Base-by-base conservation (phyloP, 441 rosid species). In the Populus hybrid region DNA sequence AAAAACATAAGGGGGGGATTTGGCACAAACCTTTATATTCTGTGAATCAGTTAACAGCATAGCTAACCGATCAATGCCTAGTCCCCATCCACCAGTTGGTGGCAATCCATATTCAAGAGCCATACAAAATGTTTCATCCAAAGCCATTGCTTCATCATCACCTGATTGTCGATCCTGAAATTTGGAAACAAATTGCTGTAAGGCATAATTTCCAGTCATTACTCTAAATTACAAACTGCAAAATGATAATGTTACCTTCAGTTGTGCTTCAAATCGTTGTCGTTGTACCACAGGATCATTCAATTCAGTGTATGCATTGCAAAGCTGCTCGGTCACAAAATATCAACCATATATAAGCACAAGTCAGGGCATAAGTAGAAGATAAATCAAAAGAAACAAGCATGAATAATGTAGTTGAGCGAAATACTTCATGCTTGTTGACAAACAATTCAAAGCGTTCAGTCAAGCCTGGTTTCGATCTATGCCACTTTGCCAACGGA, bases 41-140 rank as follows among this genome's bases (percentile, higher is more conserved):
- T 87, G 97, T 23, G 99, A 95, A 82, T 95, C 99, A 1, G 98
- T 93, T 32, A 93, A 82, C 69, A 95, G 75, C 97, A 93, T 95
- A 64, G 93, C 68, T 21, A 95, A 82, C 75, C 97, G 84, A 83
- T 95, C 99, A 40, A 95, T 80, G 73, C 99, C 98, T 85, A 95
- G 21, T 73, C 99, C 99, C 98, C 95, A 95, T 66, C 99, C 99
- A 83, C 87, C 95, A 26, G 99, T 95, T 40, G 99, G 99, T 72
- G 99, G 94, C 86, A 95, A 81, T 28, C 97, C 97, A 70, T 89
- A 93, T 76, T 95, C 98, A 10, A 95, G 93, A 69, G 98, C 93
- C 0, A 89, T 86, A 70, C 97, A 92, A 73, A 95, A 93, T 42
- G 91, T 88, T 86, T 92, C 97, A 83, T 92, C 98, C 68, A 89